phyloP scores from a whole-genome alignment of 495 filamentous ascomycete genomes.

The Aspergillus sparsus region DNA sequence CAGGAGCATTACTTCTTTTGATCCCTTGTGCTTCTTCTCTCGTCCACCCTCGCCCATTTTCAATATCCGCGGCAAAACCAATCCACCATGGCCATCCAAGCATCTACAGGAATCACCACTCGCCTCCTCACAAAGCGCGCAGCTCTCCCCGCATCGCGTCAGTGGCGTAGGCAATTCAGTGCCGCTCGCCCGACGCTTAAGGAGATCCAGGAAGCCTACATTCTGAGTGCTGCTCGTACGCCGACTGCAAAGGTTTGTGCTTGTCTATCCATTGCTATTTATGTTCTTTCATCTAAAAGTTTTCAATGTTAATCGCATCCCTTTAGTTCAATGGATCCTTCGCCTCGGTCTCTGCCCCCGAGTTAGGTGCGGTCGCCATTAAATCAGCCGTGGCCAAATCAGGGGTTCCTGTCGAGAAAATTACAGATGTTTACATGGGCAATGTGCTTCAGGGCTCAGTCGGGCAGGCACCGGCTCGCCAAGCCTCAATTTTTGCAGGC shows the following conservation, averaged over 20 bases:
- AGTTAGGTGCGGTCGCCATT: constrained; percentile 85
- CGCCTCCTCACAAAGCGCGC: constrained; percentile 35
- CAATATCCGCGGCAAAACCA: too few relatives aligned
- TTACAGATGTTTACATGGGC: constrained; percentile 94
- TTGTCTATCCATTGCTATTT: neutral
- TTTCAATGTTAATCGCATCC: neutral
- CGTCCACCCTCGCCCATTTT: neutral
- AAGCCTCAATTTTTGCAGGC: constrained; percentile 87
- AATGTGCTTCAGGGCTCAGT: constrained; percentile 85
- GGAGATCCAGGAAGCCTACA: constrained; percentile 87
- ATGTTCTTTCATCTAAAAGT: neutral
- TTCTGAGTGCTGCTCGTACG: constrained; percentile 82
- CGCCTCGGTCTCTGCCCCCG: constrained; percentile 74
- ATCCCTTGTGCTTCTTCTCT: neutral
- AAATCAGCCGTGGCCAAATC: constrained; percentile 85
- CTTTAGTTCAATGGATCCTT: constrained; percentile 89
- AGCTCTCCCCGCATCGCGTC: constrained; percentile 44
- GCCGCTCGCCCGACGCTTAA: constrained; percentile 56
- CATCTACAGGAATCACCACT: constrained; percentile 29
- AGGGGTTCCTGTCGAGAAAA: constrained; percentile 69
- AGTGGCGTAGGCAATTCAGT: constrained; percentile 66
- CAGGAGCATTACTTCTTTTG: neutral
- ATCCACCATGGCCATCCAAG: constrained; percentile 27
- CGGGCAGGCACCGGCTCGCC: constrained; percentile 89
- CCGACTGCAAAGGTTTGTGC: constrained; percentile 75